phyloP scores from a whole-genome alignment of 257 asterid genomes.

The Solanum bulbocastanum region DNA sequence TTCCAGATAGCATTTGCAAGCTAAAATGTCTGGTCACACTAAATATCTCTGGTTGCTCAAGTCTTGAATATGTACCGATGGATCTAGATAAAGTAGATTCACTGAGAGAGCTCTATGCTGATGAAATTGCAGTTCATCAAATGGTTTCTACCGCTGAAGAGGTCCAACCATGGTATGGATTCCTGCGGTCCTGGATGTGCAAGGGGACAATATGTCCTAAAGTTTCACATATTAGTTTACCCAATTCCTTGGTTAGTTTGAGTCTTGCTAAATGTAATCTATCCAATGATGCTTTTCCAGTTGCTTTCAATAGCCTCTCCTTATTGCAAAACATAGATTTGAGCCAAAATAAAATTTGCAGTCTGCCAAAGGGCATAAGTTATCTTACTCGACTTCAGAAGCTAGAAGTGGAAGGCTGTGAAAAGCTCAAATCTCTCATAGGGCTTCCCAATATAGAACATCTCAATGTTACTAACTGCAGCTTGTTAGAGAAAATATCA shows the following conservation, averaged over 20 bases:
- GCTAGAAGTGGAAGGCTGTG: conserved; percentile 1
- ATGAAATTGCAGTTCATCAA: neutral
- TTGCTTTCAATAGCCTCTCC: conserved; percentile 6
- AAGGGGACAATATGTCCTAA: neutral
- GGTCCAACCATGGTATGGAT: neutral
- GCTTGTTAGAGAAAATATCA: conserved; percentile 1
- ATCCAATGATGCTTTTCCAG: conserved; percentile 5
- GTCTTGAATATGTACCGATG: neutral
- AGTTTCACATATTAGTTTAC: neutral
- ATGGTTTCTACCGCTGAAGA: neutral
- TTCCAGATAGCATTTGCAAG: conserved; percentile 6
- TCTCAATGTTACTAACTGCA: conserved; percentile 6
- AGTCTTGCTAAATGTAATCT: conserved; percentile 9
- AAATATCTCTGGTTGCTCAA: conserved; percentile 9
- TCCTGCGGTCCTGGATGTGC: neutral
- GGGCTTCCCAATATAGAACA: conserved; percentile 3
- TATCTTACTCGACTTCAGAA: conserved; percentile 1
- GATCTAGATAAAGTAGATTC: neutral
- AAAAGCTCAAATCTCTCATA: conserved; percentile 1
- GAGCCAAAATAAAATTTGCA: neutral
- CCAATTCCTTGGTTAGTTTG: neutral
- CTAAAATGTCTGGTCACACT: conserved; percentile 7
- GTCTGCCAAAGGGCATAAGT: conserved; percentile 5
- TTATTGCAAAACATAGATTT: conserved; percentile 5
- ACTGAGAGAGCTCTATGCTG: conserved; percentile 4